These are phyloP conservation scores for Aspergillus fumigatiaffinis DNA, from an alignment of 2,329 filamentous ascomycete species.

Conservation along the genomic window DNA sequence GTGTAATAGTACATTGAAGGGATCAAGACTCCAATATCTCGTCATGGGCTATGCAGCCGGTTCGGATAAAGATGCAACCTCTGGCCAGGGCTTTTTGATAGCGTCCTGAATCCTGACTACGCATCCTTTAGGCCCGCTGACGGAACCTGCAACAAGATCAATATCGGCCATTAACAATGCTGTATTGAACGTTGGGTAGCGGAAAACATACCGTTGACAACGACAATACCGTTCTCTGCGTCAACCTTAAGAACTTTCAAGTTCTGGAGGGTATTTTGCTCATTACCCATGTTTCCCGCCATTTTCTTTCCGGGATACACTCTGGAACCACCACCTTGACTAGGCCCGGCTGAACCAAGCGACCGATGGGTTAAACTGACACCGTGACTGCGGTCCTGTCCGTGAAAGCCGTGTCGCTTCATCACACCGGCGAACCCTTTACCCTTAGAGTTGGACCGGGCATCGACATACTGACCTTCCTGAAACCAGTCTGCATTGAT, in stretches of 20 bases:
- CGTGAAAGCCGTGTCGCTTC: conserved; percentile 88
- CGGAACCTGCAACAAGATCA: conserved; percentile 48
- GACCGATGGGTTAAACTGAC: conserved; percentile 91
- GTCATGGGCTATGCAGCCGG: conserved; percentile 14
- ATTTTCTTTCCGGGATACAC: conserved; percentile 97
- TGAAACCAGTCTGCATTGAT: conserved; percentile 88
- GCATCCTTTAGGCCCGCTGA: conserved; percentile 84
- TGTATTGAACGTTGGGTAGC: neutral
- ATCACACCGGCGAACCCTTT: conserved; percentile 97
- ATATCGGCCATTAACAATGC: conserved; percentile 7
- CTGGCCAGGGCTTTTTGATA: conserved; percentile 76
- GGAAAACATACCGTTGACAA: conserved; percentile 67
- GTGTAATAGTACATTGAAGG: conserved; percentile 36
- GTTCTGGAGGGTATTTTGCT: conserved; percentile 87
- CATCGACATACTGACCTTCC: conserved; percentile 86
- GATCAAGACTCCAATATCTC: conserved; percentile 7
- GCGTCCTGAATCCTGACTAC: conserved; percentile 85
- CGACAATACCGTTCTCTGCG: conserved; percentile 77
- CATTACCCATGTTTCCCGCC: conserved; percentile 90
- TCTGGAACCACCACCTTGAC: conserved; percentile 86
- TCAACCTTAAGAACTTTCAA: conserved; percentile 85
- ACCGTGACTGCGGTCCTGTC: conserved; percentile 90
- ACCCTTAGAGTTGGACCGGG: conserved; percentile 71
- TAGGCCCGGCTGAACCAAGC: conserved; percentile 83
- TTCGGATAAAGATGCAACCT: conserved; percentile 30